Conservation (phyloP, 331 rosid genomes). For the Stylosanthes scabra region DNA sequence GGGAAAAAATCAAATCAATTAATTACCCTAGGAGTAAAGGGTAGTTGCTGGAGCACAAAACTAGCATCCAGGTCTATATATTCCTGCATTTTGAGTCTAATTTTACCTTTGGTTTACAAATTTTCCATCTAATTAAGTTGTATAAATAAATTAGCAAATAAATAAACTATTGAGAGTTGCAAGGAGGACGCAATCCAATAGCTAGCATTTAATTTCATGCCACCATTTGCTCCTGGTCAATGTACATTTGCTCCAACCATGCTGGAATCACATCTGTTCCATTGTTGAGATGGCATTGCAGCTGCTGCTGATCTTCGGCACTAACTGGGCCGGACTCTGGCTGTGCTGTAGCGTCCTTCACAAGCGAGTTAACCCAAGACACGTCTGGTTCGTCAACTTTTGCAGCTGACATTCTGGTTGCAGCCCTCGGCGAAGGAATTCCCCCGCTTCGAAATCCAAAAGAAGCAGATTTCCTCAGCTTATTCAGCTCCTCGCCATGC, state of each 20-base stretch:
- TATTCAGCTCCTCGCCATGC: slow-evolving; percentile 67
- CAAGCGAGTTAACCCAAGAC: slow-evolving; percentile 79
- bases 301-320: slow-evolving; percentile 37
- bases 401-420: slow-evolving; percentile 32
- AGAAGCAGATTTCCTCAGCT: slow-evolving; percentile 81
- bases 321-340: slow-evolving; percentile 23
- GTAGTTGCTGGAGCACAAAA: slow-evolving; percentile 50
- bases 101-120: slow-evolving; percentile 29
- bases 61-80: slow-evolving; percentile 53
- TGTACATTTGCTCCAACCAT: slow-evolving; percentile 84
- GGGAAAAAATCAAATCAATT: slow-evolving; percentile 31
- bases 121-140: slow-evolving; percentile 54
- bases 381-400: slow-evolving; percentile 63
- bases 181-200: slow-evolving; percentile 21
- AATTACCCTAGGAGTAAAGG: slow-evolving; percentile 18
- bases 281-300: slow-evolving; percentile 52
- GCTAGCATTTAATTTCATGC: slow-evolving; percentile 44
- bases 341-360: slow-evolving; percentile 55
- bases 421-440: slow-evolving; percentile 34
- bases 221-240: slow-evolving; percentile 86
- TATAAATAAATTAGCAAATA: slow-evolving; percentile 45
- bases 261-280: slow-evolving; percentile 64
- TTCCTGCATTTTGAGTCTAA: slow-evolving; percentile 36
- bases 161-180: slow-evolving; percentile 43
- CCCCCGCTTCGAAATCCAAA: slow-evolving; percentile 63